Evolutionary conservation across 495 filamentous ascomycete genomes (phyloP).

Genomic region (Entonaema liquescens): DNA sequence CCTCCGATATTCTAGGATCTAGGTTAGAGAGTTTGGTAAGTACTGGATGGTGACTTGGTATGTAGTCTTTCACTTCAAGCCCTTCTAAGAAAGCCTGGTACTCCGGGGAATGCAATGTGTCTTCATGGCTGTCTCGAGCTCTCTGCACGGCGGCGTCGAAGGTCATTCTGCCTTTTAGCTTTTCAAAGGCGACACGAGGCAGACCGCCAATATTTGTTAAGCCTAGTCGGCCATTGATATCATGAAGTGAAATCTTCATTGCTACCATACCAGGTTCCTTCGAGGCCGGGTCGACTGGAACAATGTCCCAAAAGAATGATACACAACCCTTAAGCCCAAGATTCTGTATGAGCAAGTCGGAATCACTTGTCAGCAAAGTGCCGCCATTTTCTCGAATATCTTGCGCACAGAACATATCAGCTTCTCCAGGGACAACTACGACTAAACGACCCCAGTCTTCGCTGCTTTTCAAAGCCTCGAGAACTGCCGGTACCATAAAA

Average conservation of each 20-base stretch:
- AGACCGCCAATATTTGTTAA: conserved; percentile 35
- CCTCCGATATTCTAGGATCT: conserved; percentile 45
- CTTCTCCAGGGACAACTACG: conserved; percentile 72
- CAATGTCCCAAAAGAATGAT: conserved; percentile 65
- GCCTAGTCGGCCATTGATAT: conserved; percentile 42
- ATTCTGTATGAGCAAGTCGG: conserved; percentile 76
- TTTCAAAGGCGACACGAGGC: conserved; percentile 41
- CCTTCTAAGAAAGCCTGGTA: conserved; percentile 36
- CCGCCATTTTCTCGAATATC: conserved; percentile 60
- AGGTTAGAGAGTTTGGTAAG: conserved; percentile 33
- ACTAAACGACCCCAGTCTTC: conserved; percentile 59
- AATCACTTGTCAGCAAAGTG: conserved; percentile 72
- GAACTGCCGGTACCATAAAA: conserved; percentile 74
- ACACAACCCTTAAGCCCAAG: conserved; percentile 66
- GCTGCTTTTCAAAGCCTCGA: conserved; percentile 63
- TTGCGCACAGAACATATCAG: conserved; percentile 72
- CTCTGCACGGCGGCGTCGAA: conserved; percentile 32
- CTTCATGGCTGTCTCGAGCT: conserved; percentile 15
- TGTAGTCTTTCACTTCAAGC: conserved; percentile 27
- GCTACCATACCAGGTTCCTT: conserved; percentile 20
- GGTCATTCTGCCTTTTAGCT: not conserved
- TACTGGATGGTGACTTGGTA: conserved; percentile 35
- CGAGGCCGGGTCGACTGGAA: conserved; percentile 3
- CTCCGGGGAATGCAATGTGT: conserved; percentile 18
- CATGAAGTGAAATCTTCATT: conserved; percentile 28